Percentiles rank a stretch among this genome's conserved stretches.
These are phyloP conservation scores for Pleomassaria siparia DNA, from an alignment of 2,329 filamentous ascomycete genomes.

Conservation along the genomic window DNA sequence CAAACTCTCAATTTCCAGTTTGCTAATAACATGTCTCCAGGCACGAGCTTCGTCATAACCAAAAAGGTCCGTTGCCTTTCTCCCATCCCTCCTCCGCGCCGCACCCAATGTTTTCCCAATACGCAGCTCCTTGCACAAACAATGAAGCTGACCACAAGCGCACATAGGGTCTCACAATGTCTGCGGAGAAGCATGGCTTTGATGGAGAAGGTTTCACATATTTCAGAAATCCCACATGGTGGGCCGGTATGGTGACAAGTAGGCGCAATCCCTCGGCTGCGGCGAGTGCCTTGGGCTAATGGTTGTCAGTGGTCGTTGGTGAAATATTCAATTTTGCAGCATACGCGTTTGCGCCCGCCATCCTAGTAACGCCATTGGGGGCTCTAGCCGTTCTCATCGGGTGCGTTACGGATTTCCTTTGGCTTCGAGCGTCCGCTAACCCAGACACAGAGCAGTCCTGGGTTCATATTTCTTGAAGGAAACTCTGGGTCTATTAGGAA, in stretches of 20 bases:
- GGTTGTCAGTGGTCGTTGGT: slow-evolving; percentile 74
- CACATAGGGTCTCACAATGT: slow-evolving; percentile 79
- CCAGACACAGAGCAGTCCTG: slow-evolving; percentile 68
- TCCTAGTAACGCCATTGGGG: slow-evolving; percentile 91
- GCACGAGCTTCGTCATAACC: slow-evolving; percentile 97
- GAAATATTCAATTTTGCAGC: slow-evolving; percentile 97
- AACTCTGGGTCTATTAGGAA: slow-evolving; percentile 84
- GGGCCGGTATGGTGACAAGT: slow-evolving; percentile 91
- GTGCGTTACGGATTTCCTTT: slow-evolving; percentile 39
- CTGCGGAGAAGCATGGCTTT: slow-evolving; percentile 88
- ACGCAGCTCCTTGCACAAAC: not conserved
- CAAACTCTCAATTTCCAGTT: not conserved
- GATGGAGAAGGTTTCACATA: slow-evolving; percentile 96
- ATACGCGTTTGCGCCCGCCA: slow-evolving; percentile 98
- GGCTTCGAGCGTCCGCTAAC: slow-evolving; percentile 13
- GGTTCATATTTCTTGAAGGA: slow-evolving; percentile 94
- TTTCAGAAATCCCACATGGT: slow-evolving; percentile 93
- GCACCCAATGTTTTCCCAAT: not conserved
- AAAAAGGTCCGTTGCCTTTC: slow-evolving; percentile 73
- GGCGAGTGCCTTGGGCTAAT: slow-evolving; percentile 14
- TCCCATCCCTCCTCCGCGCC: not conserved
- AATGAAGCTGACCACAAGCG: slow-evolving; percentile 13
- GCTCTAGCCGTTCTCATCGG: slow-evolving; percentile 92
- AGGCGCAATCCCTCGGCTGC: slow-evolving; percentile 40
- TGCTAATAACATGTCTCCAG: slow-evolving; percentile 48